Conservation (phyloP, 768 basidiomycete species). For the Calocybe indica region DNA sequence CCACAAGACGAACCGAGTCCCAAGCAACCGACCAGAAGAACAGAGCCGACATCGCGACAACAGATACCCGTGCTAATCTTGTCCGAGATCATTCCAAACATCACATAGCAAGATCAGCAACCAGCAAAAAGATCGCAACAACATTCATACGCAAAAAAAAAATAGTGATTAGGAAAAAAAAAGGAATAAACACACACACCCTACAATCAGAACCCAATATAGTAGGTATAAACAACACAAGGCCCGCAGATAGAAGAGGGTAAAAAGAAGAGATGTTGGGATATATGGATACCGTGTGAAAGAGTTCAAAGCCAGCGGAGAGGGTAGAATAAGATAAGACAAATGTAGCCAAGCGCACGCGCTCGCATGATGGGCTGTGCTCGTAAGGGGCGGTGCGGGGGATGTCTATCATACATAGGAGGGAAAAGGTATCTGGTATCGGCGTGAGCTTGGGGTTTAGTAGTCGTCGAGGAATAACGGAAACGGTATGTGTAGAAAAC, state of each 20-base stretch:
- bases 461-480: too few species aligned
- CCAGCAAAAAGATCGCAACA: neutral
- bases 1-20: too few species aligned
- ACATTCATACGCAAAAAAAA: neutral
- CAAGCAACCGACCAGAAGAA: too few species aligned
- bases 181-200: constrained; percentile 8
- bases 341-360: too few species aligned
- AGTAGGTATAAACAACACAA: constrained; percentile 5
- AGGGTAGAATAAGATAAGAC: too few species aligned
- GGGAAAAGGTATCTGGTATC: too few species aligned
- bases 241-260: neutral
- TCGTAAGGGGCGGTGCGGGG: too few species aligned
- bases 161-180: neutral
- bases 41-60: neutral
- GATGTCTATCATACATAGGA: too few species aligned
- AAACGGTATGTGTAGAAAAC: too few species aligned
- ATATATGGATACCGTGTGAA: constrained; percentile 1
- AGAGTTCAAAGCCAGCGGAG: neutral
- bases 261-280: neutral
- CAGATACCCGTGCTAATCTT: neutral
- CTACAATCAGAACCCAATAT: neutral
- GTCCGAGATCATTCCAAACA: too few species aligned
- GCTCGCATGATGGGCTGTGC: too few species aligned
- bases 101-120: neutral
- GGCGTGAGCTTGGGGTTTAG: too few species aligned